Conservation (phyloP, 169 alveolate species). For the Plasmodium gonderi region DNA sequence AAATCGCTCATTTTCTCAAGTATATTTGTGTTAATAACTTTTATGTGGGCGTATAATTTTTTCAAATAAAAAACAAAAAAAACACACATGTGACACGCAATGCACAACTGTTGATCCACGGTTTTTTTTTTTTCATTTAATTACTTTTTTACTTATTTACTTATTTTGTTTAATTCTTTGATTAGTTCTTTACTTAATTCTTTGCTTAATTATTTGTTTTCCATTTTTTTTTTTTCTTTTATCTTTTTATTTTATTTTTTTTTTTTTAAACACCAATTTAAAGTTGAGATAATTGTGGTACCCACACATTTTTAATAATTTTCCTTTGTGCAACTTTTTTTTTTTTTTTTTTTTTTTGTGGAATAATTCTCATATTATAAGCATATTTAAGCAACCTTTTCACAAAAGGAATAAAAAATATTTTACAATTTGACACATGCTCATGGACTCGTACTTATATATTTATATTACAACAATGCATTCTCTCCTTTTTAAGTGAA, state of each 20-base stretch:
- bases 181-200: background rate
- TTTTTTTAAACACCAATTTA: background rate
- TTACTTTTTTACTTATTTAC: background rate
- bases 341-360: background rate
- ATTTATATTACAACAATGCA: background rate
- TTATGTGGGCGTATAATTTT: background rate
- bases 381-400: background rate
- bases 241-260: no score
- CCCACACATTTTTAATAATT: background rate
- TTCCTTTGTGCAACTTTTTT: background rate
- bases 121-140: background rate
- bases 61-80: background rate
- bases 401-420: background rate
- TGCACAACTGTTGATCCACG: background rate
- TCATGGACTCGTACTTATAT: background rate
- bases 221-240: background rate
- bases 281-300: background rate
- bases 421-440: background rate
- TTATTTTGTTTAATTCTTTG: background rate
- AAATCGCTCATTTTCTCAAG: background rate
- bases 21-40: background rate
- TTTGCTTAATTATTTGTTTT: background rate
- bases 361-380: background rate
- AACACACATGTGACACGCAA: background rate
- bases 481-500: background rate